These are phyloP conservation scores for Polyporus arcularius DNA, from an alignment of 768 basidiomycete genomes.

Conservation along the genomic window DNA sequence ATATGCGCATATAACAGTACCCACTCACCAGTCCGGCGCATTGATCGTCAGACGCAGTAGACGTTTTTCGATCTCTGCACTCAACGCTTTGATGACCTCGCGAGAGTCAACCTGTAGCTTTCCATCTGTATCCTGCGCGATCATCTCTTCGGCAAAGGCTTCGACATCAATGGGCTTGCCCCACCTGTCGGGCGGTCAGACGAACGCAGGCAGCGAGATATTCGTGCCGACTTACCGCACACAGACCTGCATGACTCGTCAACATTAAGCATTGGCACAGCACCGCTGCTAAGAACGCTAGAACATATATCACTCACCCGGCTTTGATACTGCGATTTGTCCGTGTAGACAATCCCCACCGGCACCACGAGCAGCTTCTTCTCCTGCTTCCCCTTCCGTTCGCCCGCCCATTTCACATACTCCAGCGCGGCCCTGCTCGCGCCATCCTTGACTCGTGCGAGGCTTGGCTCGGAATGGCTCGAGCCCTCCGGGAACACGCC, in stretches of 20 bases:
- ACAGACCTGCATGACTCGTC: conserved; percentile 51
- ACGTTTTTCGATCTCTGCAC: conserved; percentile 67
- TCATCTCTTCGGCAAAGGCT: conserved; percentile 71
- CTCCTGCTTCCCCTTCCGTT: conserved; percentile 42
- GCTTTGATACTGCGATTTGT: conserved; percentile 94
- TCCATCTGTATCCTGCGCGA: conserved; percentile 48
- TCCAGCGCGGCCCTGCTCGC: conserved; percentile 93
- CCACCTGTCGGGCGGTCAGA: conserved; percentile 52
- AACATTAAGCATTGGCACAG: not conserved
- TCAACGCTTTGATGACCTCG: conserved; percentile 80
- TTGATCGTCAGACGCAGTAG: conserved; percentile 82
- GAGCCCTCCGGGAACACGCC: conserved; percentile 95
- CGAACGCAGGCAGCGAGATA: not conserved
- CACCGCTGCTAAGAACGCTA: not conserved
- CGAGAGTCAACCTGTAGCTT: conserved; percentile 47
- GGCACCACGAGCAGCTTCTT: conserved; percentile 61
- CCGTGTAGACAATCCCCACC: conserved; percentile 88
- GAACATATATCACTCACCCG: conserved; percentile 52
- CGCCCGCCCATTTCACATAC: conserved; percentile 70
- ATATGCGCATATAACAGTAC: not conserved
- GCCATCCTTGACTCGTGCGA: conserved; percentile 91
- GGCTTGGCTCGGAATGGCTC: conserved; percentile 88
- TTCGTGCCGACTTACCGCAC: conserved; percentile 40
- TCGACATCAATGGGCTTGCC: conserved; percentile 78
- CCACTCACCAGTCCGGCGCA: conserved; percentile 84